Conservation (phyloP, 768 basidiomycete species). For the Vishniacozyma victoriae region DNA sequence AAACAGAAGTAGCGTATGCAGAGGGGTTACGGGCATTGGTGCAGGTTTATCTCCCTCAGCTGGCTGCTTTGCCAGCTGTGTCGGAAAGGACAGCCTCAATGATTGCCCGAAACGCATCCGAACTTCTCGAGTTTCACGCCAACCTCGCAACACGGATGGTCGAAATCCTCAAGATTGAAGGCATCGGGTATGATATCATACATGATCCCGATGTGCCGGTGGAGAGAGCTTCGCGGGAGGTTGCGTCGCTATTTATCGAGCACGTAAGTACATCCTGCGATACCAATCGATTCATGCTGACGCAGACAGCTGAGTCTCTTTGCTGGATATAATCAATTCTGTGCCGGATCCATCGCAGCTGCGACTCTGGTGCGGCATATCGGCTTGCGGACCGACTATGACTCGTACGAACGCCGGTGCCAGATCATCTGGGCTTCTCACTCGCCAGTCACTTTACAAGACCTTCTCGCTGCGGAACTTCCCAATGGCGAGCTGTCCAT, state of each 20-base stretch:
- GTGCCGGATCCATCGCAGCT: conserved; percentile 78
- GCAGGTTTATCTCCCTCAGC: conserved; percentile 43
- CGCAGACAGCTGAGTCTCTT: conserved; percentile 49
- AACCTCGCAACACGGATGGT: conserved; percentile 38
- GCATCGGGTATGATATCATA: conserved; percentile 25
- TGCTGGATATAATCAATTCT: conserved; percentile 75
- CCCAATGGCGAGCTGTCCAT: conserved; percentile 8
- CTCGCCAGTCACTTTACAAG: conserved; percentile 38
- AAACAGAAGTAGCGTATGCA: conserved; percentile 78
- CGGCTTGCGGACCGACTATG: conserved; percentile 71
- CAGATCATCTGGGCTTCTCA: conserved; percentile 51
- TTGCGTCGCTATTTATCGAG: conserved; percentile 43
- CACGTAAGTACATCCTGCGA: conserved; percentile 28
- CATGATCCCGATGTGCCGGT: conserved; percentile 13
- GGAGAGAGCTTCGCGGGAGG: conserved; percentile 31
- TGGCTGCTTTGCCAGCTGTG: conserved; percentile 38
- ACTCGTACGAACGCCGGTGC: conserved; percentile 74
- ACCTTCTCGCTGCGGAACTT: conserved; percentile 25
- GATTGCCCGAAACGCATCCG: conserved; percentile 35
- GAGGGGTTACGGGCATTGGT: conserved; percentile 71
- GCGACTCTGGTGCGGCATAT: conserved; percentile 65
- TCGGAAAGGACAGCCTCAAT: conserved; percentile 19
- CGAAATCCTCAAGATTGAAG: conserved; percentile 42
- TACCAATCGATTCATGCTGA: not conserved
- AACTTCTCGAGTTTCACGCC: conserved; percentile 37